Conservation (phyloP, 2,329 filamentous ascomycete genomes). For the Acrodontium crateriforme region DNA sequence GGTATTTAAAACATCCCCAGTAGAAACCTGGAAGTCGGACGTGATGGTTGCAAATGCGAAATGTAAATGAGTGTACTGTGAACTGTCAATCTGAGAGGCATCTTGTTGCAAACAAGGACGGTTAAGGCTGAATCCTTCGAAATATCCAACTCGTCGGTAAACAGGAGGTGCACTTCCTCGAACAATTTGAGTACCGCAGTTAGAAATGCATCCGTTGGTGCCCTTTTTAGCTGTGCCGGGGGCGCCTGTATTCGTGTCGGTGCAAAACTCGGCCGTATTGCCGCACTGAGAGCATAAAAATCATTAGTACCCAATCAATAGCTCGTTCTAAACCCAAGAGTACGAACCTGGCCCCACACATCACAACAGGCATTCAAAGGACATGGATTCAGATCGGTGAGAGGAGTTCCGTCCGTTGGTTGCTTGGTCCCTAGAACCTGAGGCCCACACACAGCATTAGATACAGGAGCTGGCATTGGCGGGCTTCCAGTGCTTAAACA, state of each 20-base stretch:
- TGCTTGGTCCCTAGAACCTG: neutral
- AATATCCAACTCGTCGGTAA: conserved; percentile 19
- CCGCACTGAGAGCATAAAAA: no score
- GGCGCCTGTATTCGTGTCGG: conserved; percentile 25
- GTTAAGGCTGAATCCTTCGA: conserved; percentile 18
- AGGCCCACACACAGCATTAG: neutral
- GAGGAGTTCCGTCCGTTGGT: neutral
- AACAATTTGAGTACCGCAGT: conserved; percentile 26
- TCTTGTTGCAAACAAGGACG: conserved; percentile 21
- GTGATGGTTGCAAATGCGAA: conserved; percentile 25
- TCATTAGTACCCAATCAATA: no score
- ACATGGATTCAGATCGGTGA: neutral
- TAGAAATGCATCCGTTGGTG: conserved; percentile 27
- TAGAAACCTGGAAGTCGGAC: conserved; percentile 17
- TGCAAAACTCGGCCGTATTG: conserved; percentile 32
- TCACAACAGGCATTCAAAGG: neutral
- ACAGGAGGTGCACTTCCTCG: conserved; percentile 6
- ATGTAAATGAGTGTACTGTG: conserved; percentile 12
- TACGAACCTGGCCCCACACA: neutral
- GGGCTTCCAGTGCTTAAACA: conserved; percentile 28
- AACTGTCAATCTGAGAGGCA: conserved; percentile 7
- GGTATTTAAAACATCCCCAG: neutral
- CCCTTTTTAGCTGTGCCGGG: conserved; percentile 6
- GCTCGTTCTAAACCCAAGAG: no score
- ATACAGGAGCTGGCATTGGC: conserved; percentile 26